Conservation (phyloP, 768 basidiomycete species). For the Termitomyces sp. region DNA sequence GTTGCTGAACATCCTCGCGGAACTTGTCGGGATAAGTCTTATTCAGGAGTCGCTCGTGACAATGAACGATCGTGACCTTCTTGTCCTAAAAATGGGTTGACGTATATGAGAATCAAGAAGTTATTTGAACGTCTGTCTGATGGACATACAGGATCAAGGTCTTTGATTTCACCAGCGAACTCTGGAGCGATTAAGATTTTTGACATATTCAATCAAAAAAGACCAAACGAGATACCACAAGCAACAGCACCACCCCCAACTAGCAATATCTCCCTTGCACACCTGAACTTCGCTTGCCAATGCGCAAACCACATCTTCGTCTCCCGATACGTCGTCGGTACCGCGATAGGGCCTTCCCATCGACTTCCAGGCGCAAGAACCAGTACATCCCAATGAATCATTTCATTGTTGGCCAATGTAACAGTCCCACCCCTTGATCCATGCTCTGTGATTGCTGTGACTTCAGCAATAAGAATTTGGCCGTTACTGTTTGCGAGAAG, state of each 20-base stretch:
- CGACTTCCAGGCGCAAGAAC: conserved; percentile 53
- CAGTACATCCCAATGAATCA: conserved; percentile 46
- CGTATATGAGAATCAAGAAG: conserved; percentile 9
- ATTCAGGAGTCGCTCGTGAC: conserved; percentile 47
- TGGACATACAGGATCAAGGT: conserved; percentile 29
- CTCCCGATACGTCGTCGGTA: conserved; percentile 32
- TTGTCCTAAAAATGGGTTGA: conserved; percentile 25
- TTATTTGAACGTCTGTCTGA: too few species aligned
- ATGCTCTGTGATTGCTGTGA: conserved; percentile 24
- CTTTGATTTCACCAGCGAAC: conserved; percentile 37
- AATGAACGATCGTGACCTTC: conserved; percentile 57
- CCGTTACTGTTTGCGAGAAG: conserved; percentile 43
- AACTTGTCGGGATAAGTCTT: conserved; percentile 47
- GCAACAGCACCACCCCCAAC: conserved; percentile 56
- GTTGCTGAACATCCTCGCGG: conserved; percentile 39
- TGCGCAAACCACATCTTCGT: conserved; percentile 18
- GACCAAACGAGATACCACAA: conserved; percentile 26
- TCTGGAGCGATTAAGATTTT: conserved; percentile 18
- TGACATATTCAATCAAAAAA: background rate
- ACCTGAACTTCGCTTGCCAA: conserved; percentile 28
- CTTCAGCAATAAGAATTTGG: conserved; percentile 33
- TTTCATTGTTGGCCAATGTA: conserved; percentile 42
- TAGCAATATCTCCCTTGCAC: conserved; percentile 40
- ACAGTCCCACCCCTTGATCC: conserved; percentile 37
- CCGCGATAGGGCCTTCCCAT: conserved; percentile 44